Base-by-base conservation (phyloP, 768 basidiomycete species). In the Crassisporium funariophilum region DNA sequence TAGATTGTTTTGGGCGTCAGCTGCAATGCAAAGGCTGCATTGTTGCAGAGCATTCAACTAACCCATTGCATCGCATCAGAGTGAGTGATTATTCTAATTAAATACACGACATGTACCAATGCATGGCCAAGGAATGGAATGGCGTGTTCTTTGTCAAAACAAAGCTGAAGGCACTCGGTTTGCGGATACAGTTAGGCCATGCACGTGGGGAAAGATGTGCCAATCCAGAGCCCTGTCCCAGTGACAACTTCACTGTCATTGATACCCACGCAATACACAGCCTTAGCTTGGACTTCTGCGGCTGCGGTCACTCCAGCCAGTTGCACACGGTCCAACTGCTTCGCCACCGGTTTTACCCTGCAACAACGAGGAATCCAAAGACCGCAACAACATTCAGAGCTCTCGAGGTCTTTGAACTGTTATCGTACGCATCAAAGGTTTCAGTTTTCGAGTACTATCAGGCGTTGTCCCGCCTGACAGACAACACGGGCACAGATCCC, bases 201-300 rank as follows among this genome's bases (percentile, higher is more conserved):
- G 11, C 25, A 0, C 15, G 10, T 17, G 55, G 55, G 10, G 25
- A 49, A 4, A 0, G 2, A 3, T 68, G 69, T 41, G 19, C 20
- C 0, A 47, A 39, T 37, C 55, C 61, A 1, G n/a, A 45, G 4
- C 8, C 2, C 3, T 31, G 49, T 2, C 37, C 16, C 6, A 25
- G 49, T 9, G 49, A 59, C 19, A 52, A 62, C 20, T 68, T 71
- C 44, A 21, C 56, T 0, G 48, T 72, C 6, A 51, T 70, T 9
- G 47, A 62, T 19, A 35, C 31, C 4, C 60, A 63, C 46, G 57
- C 60, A 0, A 49, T 72, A 20, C 68, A 69, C 34, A 38, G 42
- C 4, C 58, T 71, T 11, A 44, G 44, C 0, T n/a, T 71, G 11
- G 53, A 61, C 21, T 71, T 63, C 38, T 72, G 70, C 45, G 58